phyloP scores from a whole-genome alignment of 2,329 filamentous ascomycete species.

The Didymella segeticola region DNA sequence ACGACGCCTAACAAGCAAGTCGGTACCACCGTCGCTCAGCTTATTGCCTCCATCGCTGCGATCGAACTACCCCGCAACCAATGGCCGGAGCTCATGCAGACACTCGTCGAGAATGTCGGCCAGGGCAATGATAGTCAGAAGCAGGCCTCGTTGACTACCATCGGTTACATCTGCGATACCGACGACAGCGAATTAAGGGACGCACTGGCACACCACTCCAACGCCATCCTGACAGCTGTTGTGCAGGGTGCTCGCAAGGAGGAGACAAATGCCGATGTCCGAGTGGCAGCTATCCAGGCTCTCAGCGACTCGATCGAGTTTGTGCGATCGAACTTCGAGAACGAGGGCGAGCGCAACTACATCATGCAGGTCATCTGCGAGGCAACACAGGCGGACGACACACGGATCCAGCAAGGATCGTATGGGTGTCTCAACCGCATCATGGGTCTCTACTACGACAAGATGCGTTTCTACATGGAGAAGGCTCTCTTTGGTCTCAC shows the following conservation, averaged over 20 bases:
- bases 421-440: slow-evolving; percentile 98
- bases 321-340: slow-evolving; percentile 97
- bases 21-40: slow-evolving; percentile 88
- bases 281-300: slow-evolving; percentile 89
- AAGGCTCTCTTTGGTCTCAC: slow-evolving; percentile 97
- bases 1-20: slow-evolving; percentile 79
- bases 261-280: slow-evolving; percentile 88
- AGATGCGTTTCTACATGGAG: slow-evolving; percentile 99
- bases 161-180: slow-evolving; percentile 97
- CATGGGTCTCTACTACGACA: slow-evolving; percentile 98
- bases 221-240: slow-evolving; percentile 96
- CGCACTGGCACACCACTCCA: slow-evolving; percentile 84
- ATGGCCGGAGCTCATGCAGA: slow-evolving; percentile 90
- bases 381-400: slow-evolving; percentile 92
- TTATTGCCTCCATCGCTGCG: slow-evolving; percentile 91
- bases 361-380: slow-evolving; percentile 99
- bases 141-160: slow-evolving; percentile 92
- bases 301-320: slow-evolving; percentile 97
- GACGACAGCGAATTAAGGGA: slow-evolving; percentile 86
- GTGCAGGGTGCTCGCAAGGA: slow-evolving; percentile 98
- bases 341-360: slow-evolving; percentile 98
- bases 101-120: slow-evolving; percentile 90
- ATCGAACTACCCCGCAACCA: slow-evolving; percentile 93
- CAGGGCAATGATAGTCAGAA: slow-evolving; percentile 86
- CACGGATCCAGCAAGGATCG: slow-evolving; percentile 90